Conservation (phyloP, 83 land plant species). For the Picea abies region DNA sequence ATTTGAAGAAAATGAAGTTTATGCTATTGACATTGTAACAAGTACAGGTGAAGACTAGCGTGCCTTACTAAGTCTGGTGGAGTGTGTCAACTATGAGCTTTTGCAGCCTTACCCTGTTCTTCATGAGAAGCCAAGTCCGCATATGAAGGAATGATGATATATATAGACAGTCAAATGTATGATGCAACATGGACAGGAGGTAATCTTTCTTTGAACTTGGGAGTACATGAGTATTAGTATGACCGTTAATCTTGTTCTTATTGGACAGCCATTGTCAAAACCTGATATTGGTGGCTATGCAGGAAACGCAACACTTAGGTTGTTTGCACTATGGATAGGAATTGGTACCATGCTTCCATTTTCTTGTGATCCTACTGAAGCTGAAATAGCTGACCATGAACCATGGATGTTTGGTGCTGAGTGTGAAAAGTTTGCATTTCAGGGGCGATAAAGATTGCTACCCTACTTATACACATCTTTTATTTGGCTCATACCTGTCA, state of each 20-base stretch:
- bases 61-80: slow-evolving; percentile 91
- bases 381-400: slow-evolving; percentile 80
- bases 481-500: too few species aligned
- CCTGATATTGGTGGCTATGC: slow-evolving; percentile 99
- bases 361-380: slow-evolving; percentile 89
- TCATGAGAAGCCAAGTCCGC: slow-evolving; percentile 90
- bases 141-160: slow-evolving; percentile 5
- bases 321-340: slow-evolving; percentile 99
- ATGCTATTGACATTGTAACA: slow-evolving; percentile 91
- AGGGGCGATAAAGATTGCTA: too few species aligned
- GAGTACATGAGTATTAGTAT: slow-evolving; percentile 94
- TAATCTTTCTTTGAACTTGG: slow-evolving; percentile 85
- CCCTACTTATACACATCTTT: too few species aligned
- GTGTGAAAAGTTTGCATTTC: slow-evolving; percentile 11
- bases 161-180: slow-evolving; percentile 88
- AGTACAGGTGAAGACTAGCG: slow-evolving; percentile 95
- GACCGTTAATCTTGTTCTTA: slow-evolving; percentile 90
- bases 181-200: slow-evolving; percentile 99
- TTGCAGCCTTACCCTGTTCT: slow-evolving; percentile 98
- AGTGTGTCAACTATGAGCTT: slow-evolving; percentile 97
- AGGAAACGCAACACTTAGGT: slow-evolving; percentile 92
- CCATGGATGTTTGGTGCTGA: slow-evolving; percentile 98
- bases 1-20: slow-evolving; percentile 99
- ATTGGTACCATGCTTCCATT: slow-evolving; percentile 94
- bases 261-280: slow-evolving; percentile 94